Percentiles rank a stretch among this genome's conserved stretches.
phyloP scores from a whole-genome alignment of 768 basidiomycete species.

The Dacryopinax spathularia region DNA sequence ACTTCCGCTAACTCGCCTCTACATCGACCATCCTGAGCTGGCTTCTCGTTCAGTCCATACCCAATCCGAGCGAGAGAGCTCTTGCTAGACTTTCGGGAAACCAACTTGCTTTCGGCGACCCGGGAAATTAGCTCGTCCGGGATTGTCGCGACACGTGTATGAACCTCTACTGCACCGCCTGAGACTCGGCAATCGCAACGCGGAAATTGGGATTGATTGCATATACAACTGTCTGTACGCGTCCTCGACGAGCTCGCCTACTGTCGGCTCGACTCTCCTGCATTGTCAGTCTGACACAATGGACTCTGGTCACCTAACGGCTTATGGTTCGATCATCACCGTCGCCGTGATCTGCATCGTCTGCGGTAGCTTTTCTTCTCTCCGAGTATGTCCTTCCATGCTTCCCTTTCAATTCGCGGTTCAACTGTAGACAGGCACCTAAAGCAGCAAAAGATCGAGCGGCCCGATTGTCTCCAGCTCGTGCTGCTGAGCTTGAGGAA shows the following conservation, averaged over 20 bases:
- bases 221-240: no score
- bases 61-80: no score
- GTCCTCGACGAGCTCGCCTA: not conserved
- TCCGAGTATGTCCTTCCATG: not conserved
- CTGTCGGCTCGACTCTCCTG: not conserved
- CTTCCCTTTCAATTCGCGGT: not conserved
- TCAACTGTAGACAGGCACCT: not conserved
- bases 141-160: no score
- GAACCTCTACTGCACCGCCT: no score
- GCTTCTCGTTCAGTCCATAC: no score
- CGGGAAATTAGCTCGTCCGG: no score
- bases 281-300: not conserved
- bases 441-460: not conserved
- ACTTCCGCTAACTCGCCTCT: no score
- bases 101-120: no score
- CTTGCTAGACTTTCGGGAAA: no score
- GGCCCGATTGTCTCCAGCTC: not conserved
- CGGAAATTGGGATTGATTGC: no score
- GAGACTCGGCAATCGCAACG: no score
- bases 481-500: not conserved
- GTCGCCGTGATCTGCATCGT: not conserved
- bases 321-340: not conserved
- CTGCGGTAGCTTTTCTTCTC: not conserved
- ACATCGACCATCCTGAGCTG: no score
- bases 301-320: not conserved